Evolutionary conservation across 202 grass and related monocot species (phyloP).

Genomic region (Cymbopogon flexuosus): DNA sequence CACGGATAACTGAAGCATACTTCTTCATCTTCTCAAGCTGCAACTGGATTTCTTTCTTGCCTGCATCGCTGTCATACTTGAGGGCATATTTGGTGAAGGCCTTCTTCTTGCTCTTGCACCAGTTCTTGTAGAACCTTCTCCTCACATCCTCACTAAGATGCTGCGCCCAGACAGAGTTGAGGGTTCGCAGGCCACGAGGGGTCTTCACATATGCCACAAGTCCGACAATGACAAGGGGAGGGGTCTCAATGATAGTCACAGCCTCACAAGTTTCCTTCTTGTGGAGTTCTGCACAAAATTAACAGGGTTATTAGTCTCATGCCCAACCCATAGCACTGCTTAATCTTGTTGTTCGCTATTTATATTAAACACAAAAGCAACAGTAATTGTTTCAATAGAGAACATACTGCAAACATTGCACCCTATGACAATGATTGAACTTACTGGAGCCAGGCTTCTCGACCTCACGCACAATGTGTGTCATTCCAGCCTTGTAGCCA

Average conservation of each 20-base stretch:
- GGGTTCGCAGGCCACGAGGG: conserved; percentile 64
- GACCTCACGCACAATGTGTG: conserved; percentile 91
- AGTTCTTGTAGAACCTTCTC: conserved; percentile 89
- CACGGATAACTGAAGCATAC: conserved; percentile 75
- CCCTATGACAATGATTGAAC: background rate
- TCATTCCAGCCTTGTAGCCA: conserved; percentile 99
- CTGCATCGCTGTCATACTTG: conserved; percentile 67
- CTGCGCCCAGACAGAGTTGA: conserved; percentile 91
- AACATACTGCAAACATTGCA: background rate
- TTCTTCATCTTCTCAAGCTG: conserved; percentile 97
- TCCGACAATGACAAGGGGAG: conserved; percentile 87
- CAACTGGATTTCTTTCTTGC: conserved; percentile 81
- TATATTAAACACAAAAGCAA: background rate
- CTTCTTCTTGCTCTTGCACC: conserved; percentile 95
- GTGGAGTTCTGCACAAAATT: conserved; percentile 62
- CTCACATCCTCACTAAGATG: conserved; percentile 83
- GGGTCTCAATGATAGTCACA: conserved; percentile 77
- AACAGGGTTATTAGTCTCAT: background rate
- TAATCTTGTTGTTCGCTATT: background rate
- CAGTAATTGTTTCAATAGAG: background rate
- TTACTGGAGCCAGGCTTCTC: conserved; percentile 95
- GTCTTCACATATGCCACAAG: conserved; percentile 90
- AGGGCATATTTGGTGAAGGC: conserved; percentile 85
- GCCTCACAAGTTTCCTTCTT: conserved; percentile 98
- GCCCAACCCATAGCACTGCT: background rate